These are phyloP conservation scores for Rosa hybrid DNA, from an alignment of 331 rosid genomes.

Conservation along the genomic window DNA sequence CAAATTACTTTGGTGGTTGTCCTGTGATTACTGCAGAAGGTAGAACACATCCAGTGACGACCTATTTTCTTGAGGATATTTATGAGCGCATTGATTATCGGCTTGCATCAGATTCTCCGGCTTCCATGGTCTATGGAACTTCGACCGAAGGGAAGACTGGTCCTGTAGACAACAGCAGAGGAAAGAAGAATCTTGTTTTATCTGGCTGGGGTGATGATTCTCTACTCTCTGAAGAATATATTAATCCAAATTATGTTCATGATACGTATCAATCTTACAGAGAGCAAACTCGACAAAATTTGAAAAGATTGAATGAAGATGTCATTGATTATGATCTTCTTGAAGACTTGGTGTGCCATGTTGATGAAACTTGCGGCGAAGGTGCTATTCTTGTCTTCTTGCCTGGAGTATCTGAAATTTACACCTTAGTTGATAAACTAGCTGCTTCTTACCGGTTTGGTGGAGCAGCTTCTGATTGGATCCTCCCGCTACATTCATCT, in stretches of 20 bases:
- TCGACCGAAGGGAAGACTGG: slow-evolving; percentile 57
- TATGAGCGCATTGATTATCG: slow-evolving; percentile 71
- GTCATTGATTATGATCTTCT: slow-evolving; percentile 93
- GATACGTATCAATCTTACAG: slow-evolving; percentile 64
- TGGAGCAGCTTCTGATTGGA: slow-evolving; percentile 90
- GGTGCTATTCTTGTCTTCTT: slow-evolving; percentile 94
- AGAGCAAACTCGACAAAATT: slow-evolving; percentile 75
- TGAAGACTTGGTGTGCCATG: slow-evolving; percentile 80
- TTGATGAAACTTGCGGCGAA: slow-evolving; percentile 72
- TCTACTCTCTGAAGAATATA: slow-evolving; percentile 65
- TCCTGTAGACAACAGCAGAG: slow-evolving; percentile 67
- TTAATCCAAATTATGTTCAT: slow-evolving; percentile 65
- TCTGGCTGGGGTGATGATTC: slow-evolving; percentile 96
- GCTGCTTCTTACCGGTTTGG: slow-evolving; percentile 83
- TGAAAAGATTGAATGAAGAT: slow-evolving; percentile 88
- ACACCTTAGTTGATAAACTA: slow-evolving; percentile 68
- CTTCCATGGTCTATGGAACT: slow-evolving; percentile 57
- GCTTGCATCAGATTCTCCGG: slow-evolving; percentile 85
- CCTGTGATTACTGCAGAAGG: slow-evolving; percentile 94
- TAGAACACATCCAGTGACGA: slow-evolving; percentile 88
- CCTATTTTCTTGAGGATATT: slow-evolving; percentile 85
- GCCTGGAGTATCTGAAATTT: slow-evolving; percentile 89
- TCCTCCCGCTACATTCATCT: slow-evolving; percentile 87
- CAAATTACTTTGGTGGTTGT: slow-evolving; percentile 81
- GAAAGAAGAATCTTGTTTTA: slow-evolving; percentile 87